These are phyloP conservation scores for Rubia peregrina DNA, from an alignment of 305 asterid species.

Conservation along the genomic window DNA sequence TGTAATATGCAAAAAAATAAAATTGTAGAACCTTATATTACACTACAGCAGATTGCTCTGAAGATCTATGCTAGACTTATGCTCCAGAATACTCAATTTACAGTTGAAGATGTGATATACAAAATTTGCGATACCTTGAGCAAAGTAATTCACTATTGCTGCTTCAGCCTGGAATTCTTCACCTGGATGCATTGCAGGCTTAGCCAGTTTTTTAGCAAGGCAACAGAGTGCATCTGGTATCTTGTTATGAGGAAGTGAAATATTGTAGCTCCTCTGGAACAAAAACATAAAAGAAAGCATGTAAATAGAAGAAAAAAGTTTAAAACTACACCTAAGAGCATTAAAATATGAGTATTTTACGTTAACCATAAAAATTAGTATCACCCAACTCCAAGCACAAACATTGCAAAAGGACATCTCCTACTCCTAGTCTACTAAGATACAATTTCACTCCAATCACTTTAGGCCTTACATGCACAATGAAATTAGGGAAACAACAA, in stretches of 20 bases:
- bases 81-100: slow-evolving; percentile 1
- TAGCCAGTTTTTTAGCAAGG: slow-evolving; percentile 68
- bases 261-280: slow-evolving; percentile 69
- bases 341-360: neutral
- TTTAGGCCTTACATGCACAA: neutral
- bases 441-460: neutral
- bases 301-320: neutral
- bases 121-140: slow-evolving; percentile 40
- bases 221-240: slow-evolving; percentile 71
- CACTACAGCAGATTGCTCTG: neutral
- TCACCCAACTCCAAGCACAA: neutral
- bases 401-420: neutral
- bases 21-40: neutral
- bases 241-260: slow-evolving; percentile 75
- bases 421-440: neutral
- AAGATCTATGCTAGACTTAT: neutral
- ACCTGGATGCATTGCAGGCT: slow-evolving; percentile 66
- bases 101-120: neutral
- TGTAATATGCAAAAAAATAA: neutral
- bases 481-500: neutral
- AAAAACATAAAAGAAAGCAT: slow-evolving; percentile 12
- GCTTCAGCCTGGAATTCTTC: slow-evolving; percentile 89
- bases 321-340: neutral
- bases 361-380: neutral
- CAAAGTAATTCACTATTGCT: slow-evolving; percentile 92